Conservation (phyloP, 345 rosid species). For the Nephelium lappaceum region DNA sequence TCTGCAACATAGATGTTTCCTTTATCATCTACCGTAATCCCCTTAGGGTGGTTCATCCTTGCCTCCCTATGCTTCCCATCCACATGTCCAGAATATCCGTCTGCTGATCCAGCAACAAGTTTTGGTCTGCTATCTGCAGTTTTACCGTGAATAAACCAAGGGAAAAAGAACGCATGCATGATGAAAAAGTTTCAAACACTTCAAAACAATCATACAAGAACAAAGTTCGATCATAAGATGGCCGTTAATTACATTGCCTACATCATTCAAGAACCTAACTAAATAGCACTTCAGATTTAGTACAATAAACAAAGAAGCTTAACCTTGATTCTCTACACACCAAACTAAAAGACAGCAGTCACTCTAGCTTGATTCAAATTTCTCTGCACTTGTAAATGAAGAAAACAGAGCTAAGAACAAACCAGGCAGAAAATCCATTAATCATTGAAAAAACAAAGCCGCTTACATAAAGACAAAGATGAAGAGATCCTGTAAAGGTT, state of each 20-base stretch:
- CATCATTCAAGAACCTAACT: background rate
- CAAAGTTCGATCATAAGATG: background rate
- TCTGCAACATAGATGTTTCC: conserved; percentile 95
- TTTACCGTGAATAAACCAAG: conserved; percentile 19
- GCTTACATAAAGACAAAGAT: conserved; percentile 88
- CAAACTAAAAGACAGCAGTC: background rate
- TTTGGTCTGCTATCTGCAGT: conserved; percentile 73
- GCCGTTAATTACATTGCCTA: background rate
- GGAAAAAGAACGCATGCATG: conserved; percentile 1
- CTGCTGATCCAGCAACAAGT: conserved; percentile 86
- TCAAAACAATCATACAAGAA: background rate
- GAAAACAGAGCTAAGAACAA: background rate
- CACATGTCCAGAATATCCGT: conserved; percentile 84
- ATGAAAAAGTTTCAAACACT: background rate
- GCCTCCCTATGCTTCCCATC: conserved; percentile 90
- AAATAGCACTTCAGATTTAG: background rate
- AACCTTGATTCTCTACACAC: background rate
- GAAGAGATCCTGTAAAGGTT: conserved; percentile 89
- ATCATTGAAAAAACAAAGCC: conserved; percentile 6
- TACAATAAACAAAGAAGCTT: background rate
- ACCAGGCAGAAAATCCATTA: background rate
- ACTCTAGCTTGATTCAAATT: background rate
- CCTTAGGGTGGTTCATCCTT: conserved; percentile 89
- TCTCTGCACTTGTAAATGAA: background rate
- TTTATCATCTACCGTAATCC: conserved; percentile 82